These are phyloP conservation scores for Spiraea crenata DNA, from an alignment of 331 rosid species.

Conservation along the genomic window DNA sequence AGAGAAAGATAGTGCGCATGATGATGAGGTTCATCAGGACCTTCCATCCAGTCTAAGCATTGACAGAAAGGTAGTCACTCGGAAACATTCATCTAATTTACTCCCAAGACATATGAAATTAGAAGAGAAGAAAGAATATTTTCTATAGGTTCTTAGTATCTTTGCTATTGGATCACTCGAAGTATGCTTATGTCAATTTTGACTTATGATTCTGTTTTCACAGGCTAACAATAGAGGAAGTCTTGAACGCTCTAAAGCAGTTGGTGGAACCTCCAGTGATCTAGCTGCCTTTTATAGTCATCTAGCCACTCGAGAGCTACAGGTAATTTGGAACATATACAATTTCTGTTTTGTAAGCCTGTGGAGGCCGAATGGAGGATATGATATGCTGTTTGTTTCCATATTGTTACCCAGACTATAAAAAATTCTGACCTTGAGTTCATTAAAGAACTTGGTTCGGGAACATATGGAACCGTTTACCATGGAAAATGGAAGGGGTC, in stretches of 20 bases:
- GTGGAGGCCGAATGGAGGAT: neutral
- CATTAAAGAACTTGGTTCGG: slow-evolving; percentile 36
- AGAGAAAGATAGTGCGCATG: neutral
- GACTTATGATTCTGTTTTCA: neutral
- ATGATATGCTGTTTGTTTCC: neutral
- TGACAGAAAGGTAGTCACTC: slow-evolving; percentile 16
- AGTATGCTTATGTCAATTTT: neutral
- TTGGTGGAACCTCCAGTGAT: slow-evolving; percentile 20
- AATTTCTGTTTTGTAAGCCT: neutral
- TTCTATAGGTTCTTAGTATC: neutral
- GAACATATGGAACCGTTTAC: slow-evolving; percentile 38
- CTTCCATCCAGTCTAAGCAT: slow-evolving; percentile 15
- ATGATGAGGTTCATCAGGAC: slow-evolving; percentile 12
- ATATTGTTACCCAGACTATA: slow-evolving; percentile 23
- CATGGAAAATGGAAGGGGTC: slow-evolving; percentile 42
- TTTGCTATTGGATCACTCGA: neutral
- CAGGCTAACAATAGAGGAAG: slow-evolving; percentile 21
- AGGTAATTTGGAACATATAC: slow-evolving; percentile 16
- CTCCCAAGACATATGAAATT: neutral
- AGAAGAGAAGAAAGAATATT: neutral
- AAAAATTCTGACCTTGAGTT: slow-evolving; percentile 32
- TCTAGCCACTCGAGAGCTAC: slow-evolving; percentile 30
- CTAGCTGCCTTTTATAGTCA: slow-evolving; percentile 14
- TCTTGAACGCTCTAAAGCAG: slow-evolving; percentile 8
- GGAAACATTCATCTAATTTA: neutral